These are phyloP conservation scores for Phytophthora melonis DNA, from an alignment of 352 stramenopile species.

Conservation along the genomic window DNA sequence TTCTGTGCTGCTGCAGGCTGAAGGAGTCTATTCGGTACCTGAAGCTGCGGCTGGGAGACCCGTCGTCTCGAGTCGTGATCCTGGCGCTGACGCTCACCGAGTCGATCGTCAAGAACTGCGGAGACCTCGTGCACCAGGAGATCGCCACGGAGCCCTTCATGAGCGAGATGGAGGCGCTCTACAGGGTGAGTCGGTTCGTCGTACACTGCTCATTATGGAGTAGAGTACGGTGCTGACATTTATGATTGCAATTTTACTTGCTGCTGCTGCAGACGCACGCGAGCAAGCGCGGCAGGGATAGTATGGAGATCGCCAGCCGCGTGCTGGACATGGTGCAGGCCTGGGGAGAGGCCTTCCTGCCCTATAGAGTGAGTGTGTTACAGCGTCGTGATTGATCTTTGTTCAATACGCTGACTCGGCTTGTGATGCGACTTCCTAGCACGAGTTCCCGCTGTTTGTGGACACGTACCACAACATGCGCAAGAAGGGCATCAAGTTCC, in stretches of 20 bases:
- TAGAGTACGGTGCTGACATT: neutral
- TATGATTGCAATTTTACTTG: neutral
- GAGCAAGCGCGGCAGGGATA: constrained; percentile 73
- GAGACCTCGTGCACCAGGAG: constrained; percentile 71
- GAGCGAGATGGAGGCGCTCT: constrained; percentile 74
- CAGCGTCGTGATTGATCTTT: neutral
- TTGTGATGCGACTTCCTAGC: constrained; percentile 26
- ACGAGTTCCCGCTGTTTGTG: constrained; percentile 82
- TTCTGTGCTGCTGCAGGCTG: constrained; percentile 39
- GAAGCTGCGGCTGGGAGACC: constrained; percentile 71
- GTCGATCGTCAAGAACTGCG: constrained; percentile 83
- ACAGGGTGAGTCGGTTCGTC: constrained; percentile 48
- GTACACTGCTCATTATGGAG: constrained; percentile 29
- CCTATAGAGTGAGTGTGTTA: constrained; percentile 44
- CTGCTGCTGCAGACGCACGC: constrained; percentile 50
- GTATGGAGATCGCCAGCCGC: constrained; percentile 76
- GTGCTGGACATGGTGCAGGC: constrained; percentile 81
- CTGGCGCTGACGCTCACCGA: constrained; percentile 74
- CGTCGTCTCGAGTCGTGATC: constrained; percentile 70
- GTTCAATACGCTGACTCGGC: neutral
- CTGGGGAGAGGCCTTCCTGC: constrained; percentile 87
- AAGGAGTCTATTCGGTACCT: constrained; percentile 83
- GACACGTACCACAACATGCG: constrained; percentile 88
- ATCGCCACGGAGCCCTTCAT: constrained; percentile 79
- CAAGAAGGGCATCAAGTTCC: constrained; percentile 81